Conservation (phyloP, 257 asterid species). For the Penstemon davidsonii region DNA sequence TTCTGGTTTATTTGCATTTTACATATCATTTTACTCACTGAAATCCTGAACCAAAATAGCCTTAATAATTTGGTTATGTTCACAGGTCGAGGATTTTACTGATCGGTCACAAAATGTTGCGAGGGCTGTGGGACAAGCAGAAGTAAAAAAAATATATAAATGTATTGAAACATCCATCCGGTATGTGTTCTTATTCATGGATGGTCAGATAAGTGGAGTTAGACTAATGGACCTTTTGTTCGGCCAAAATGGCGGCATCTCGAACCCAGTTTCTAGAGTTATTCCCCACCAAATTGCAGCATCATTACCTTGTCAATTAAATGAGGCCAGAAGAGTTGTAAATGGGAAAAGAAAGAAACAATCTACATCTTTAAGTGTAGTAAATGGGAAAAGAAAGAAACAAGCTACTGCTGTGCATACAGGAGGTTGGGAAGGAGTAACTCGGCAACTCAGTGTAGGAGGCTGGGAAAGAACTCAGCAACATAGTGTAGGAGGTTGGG, state of each 20-base stretch:
- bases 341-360: slow-evolving; percentile 33
- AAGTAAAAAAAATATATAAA: slow-evolving; percentile 62
- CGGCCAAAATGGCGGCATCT: slow-evolving; percentile 42
- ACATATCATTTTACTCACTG: no score
- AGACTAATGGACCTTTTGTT: slow-evolving; percentile 58
- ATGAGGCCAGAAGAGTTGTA: slow-evolving; percentile 24
- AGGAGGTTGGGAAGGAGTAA: slow-evolving; percentile 17
- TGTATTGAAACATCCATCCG: slow-evolving; percentile 55
- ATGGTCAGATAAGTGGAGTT: slow-evolving; percentile 50
- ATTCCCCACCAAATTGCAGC: slow-evolving; percentile 20
- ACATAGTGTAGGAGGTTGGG: slow-evolving; percentile 37
- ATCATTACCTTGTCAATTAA: slow-evolving; percentile 26
- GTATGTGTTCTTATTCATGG: slow-evolving; percentile 47
- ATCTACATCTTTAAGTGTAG: not conserved
- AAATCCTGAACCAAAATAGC: no score
- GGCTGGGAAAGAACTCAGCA: slow-evolving; percentile 10
- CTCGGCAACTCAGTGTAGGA: slow-evolving; percentile 14
- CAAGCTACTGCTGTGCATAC: slow-evolving; percentile 12
- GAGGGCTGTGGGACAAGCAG: slow-evolving; percentile 72
- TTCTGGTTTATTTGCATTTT: no score
- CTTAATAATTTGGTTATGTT: not conserved
- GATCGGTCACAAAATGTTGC: slow-evolving; percentile 84
- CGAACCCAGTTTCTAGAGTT: slow-evolving; percentile 27
- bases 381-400: slow-evolving; percentile 8
- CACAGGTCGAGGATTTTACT: slow-evolving; percentile 88